Evolutionary conservation across 805 yeast genomes (phyloP), one percentile per base, ranked within the genome.

Genomic region (Teunomyces kruisii): DNA sequence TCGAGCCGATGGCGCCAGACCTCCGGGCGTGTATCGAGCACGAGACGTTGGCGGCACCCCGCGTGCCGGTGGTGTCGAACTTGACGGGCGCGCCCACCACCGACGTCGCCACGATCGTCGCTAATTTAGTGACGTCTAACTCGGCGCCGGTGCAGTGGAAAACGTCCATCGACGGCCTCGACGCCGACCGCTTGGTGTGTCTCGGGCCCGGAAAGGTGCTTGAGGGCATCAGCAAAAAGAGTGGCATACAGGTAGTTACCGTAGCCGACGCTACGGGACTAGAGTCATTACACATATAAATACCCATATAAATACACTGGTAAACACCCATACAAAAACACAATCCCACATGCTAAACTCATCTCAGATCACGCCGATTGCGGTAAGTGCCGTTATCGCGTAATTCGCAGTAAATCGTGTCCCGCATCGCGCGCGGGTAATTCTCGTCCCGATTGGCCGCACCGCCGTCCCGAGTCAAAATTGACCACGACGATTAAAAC

Each of bases 61-160:
- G 46, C n/a, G 53, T 52, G 8, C 74, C 79, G 8, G 59, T 76
- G 5, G 52, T 75, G 1, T 57, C 72, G 13, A 76, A 76, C 40
- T 39, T 71, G 2, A 56, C 61, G 3, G 79, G 71, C 0, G 36
- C 47, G 19, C 38, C 63, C 2, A 47, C 61, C 1, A 29, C 30
- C 3, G 60, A 54, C 14, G 53, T 54, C 17, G 49, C 53, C n/a
- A 54, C 51, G 13, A 59, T 68, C 2, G 41, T 70, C 6, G 53
- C 47, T 9, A 62, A 67, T 15, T 67, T 75, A 10, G 61, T 75
- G n/a, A 46, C 51, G 5, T 69, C 65, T n/a, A 73, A 69, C 50
- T 65, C 72, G 13, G 53, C 53, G n/a, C 76, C 80, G 0, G 81
- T 76, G 5, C 63, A 62, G 43, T 76, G 79, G 70, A 59, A 61